phyloP scores from a whole-genome alignment of 2,329 filamentous ascomycete species.

The Aspergillus luchuensis region DNA sequence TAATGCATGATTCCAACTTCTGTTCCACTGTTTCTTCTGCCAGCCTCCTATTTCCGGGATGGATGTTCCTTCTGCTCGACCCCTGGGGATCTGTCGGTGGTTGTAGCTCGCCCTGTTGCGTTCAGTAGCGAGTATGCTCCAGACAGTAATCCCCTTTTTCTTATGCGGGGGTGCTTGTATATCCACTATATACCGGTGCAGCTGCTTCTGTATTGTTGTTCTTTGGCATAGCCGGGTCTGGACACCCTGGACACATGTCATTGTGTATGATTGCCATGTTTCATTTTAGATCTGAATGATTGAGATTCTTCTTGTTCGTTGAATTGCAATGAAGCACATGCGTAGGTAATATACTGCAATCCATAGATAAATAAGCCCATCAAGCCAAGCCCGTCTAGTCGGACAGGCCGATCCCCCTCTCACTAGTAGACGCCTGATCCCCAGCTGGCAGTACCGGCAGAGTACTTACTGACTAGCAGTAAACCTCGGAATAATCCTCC shows the following conservation, averaged over 20 bases:
- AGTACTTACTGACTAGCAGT: no score
- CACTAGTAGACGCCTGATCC: no score
- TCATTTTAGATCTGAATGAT: not conserved
- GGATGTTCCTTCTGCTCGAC: not conserved
- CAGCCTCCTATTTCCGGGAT: not conserved
- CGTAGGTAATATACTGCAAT: no score
- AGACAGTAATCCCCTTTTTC: not conserved
- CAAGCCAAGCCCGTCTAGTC: not conserved
- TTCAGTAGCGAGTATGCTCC: not conserved
- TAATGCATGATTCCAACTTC: constrained; percentile 12
- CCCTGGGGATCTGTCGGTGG: not conserved
- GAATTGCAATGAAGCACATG: not conserved
- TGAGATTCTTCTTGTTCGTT: not conserved
- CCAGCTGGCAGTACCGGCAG: no score
- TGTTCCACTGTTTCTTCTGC: not conserved
- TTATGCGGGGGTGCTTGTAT: not conserved
- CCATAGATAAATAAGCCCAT: not conserved
- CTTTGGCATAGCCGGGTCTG: constrained; percentile 12
- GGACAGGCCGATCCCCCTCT: no score
- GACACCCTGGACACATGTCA: constrained; percentile 5
- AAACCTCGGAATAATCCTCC: no score
- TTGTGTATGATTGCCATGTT: not conserved
- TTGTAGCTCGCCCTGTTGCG: not conserved
- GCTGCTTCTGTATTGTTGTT: not conserved
- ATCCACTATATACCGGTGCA: constrained; percentile 3